phyloP scores from a whole-genome alignment of 192 early-diverging fungal genomes.

The Mortierella claussenii region DNA sequence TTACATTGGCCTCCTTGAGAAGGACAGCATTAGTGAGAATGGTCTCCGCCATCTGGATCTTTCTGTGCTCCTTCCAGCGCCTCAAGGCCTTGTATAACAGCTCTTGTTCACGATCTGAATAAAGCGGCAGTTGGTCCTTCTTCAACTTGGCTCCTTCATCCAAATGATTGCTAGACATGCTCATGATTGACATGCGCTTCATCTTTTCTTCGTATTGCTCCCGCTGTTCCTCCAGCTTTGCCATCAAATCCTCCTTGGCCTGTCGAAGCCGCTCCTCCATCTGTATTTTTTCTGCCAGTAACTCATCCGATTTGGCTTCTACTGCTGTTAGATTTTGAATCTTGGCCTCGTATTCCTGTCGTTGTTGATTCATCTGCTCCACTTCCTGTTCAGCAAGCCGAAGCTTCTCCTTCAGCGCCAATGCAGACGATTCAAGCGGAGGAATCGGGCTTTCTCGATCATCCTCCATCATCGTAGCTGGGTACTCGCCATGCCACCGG shows the following conservation, averaged over 20 bases:
- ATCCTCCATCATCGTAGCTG: slow-evolving; percentile 11
- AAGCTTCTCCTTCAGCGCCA: slow-evolving; percentile 57
- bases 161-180: slow-evolving; percentile 9
- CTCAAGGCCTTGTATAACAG: slow-evolving; percentile 47
- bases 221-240: slow-evolving; percentile 40
- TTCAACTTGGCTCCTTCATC: slow-evolving; percentile 10
- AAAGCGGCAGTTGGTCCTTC: slow-evolving; percentile 15
- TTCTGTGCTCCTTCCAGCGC: slow-evolving; percentile 63
- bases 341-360: slow-evolving; percentile 65
- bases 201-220: slow-evolving; percentile 50
- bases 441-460: slow-evolving; percentile 18
- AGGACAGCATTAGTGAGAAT: slow-evolving; percentile 77
- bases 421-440: slow-evolving; percentile 29
- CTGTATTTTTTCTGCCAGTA: slow-evolving; percentile 24
- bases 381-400: slow-evolving; percentile 62
- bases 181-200: slow-evolving; percentile 43
- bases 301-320: slow-evolving; percentile 48
- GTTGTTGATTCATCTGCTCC: slow-evolving; percentile 61
- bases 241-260: slow-evolving; percentile 31
- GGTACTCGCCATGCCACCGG: slow-evolving; percentile 24
- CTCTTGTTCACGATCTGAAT: slow-evolving; percentile 53
- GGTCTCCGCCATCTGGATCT: slow-evolving; percentile 72
- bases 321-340: slow-evolving; percentile 54
- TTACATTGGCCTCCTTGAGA: slow-evolving; percentile 93
- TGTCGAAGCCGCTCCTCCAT: slow-evolving; percentile 39